A percentile compares a stretch with the other conserved stretches of the same genome.
Evolutionary conservation across 2,329 filamentous ascomycete genomes (phyloP).

Genomic region (Cladosporium phlei): DNA sequence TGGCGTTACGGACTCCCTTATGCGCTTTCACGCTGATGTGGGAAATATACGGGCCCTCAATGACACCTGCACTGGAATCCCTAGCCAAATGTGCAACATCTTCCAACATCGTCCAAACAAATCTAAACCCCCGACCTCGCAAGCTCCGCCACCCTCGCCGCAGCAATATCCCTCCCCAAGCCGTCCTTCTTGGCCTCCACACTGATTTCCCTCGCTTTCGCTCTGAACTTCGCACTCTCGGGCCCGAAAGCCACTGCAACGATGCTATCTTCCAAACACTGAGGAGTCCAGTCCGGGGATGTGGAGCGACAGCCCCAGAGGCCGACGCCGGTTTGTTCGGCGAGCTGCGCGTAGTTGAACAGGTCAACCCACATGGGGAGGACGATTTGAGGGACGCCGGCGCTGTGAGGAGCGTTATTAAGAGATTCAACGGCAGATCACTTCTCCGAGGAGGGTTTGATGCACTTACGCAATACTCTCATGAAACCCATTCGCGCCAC

Average conservation of each 20-base stretch:
- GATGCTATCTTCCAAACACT: slow-evolving; percentile 1
- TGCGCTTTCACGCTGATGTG: no score
- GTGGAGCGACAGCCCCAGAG: slow-evolving; percentile 7
- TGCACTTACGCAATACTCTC: slow-evolving; percentile 9
- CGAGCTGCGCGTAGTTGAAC: slow-evolving; percentile 10
- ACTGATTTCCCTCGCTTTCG: slow-evolving; percentile 1
- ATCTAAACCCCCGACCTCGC: slow-evolving; percentile 1
- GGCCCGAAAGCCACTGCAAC: background rate
- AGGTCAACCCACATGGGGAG: slow-evolving; percentile 4
- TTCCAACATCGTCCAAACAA: no score
- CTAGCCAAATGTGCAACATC: no score
- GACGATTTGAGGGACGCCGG: slow-evolving; percentile 8
- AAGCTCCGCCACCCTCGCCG: background rate
- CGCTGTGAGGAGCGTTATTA: background rate
- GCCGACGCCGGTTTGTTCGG: slow-evolving; percentile 4
- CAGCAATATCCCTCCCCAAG: slow-evolving; percentile 2
- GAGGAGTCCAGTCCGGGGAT: slow-evolving; percentile 7
- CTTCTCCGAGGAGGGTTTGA: background rate
- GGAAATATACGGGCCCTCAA: no score
- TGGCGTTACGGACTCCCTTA: no score
- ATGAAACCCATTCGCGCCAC: slow-evolving; percentile 4
- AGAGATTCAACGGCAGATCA: background rate
- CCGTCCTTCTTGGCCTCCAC: background rate
- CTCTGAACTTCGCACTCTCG: background rate
- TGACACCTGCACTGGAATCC: no score